These are phyloP conservation scores for Metarhizium robertsii DNA, from an alignment of 2,329 filamentous ascomycete genomes.

Conservation along the genomic window DNA sequence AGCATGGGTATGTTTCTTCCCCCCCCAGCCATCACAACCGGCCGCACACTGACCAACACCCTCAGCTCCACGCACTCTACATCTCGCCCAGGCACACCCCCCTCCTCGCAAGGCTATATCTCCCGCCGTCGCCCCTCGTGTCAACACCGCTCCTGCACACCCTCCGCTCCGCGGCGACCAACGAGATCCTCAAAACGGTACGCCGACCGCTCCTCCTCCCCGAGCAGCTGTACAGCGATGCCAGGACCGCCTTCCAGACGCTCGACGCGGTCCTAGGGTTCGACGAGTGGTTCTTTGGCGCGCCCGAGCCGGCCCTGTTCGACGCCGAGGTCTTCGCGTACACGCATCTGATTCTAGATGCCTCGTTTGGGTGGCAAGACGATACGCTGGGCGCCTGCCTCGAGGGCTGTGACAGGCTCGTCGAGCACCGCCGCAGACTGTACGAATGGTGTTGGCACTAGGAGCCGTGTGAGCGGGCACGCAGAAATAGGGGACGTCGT, in stretches of 20 bases:
- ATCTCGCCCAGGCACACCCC: conserved; percentile 57
- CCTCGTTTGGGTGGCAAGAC: conserved; percentile 54
- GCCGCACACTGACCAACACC: conserved; percentile 4
- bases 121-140: conserved; percentile 56
- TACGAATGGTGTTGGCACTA: conserved; percentile 21
- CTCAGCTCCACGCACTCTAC: conserved; percentile 71
- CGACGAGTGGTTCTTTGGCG: conserved; percentile 40
- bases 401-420: conserved; percentile 48
- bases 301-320: conserved; percentile 56
- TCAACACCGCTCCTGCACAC: conserved; percentile 53
- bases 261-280: conserved; percentile 33
- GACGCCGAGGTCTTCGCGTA: conserved; percentile 90
- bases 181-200: conserved; percentile 60
- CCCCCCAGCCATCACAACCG: neutral
- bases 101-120: conserved; percentile 64
- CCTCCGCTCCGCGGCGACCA: conserved; percentile 62
- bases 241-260: conserved; percentile 34
- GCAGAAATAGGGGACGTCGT: neutral
- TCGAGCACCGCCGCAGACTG: conserved; percentile 32
- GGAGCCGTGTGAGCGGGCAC: neutral
- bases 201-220: conserved; percentile 27
- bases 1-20: conserved; percentile 58
- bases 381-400: conserved; percentile 50
- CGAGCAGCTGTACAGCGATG: conserved; percentile 31
- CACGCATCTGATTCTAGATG: conserved; percentile 67